Evolutionary conservation across 2,329 filamentous ascomycete species (phyloP), one percentile per base, ranked within the genome.

Genomic region (Rhexocercosporidium sp.): DNA sequence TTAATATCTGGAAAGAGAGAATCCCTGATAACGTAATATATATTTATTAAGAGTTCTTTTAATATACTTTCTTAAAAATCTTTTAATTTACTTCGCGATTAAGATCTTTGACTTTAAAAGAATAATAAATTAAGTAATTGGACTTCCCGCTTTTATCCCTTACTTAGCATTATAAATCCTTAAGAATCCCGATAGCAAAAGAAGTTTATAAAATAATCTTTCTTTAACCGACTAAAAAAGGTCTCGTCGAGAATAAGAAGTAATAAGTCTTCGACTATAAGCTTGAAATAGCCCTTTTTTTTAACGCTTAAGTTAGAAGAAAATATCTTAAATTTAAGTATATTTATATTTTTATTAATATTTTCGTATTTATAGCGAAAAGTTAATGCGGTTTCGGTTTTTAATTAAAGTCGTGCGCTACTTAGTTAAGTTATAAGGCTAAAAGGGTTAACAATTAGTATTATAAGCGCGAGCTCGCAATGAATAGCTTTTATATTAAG

Each of bases 191-290:
- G 18, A 53, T 53, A 18, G 20, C 47, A 53, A 53, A 14, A 53
- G 47, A 53, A 53, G 47, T 53, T 53, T 53, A 9, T 53, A 9
- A 53, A 53, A 53, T 53, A 29, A 14, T 53, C 47, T 53, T 25
- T 53, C 20, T 20, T 9, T 53, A 14, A 20, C 47, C 18, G 8
- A 53, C 14, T 53, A 29, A 53, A 4, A 53, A 18, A 53, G 20
- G 47, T 20, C 25, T 53, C 47, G 5, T 53, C 4, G 8, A 53
- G 4, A 16, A 18, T 53, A 9, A 53, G 47, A 53, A 18, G 20
- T 53, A 29, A 29, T 53, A 53, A 18, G 47, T 53, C 47, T 53
- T 53, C 2, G 25, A 53, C 20, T 53, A 53, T 11, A 27, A 37
- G 31, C 31, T 37, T 37, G 31, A 37, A 37, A 37, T 37, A 37